Base-by-base conservation (phyloP, 129 eudicot genomes). In the Escallonia herrerae region DNA sequence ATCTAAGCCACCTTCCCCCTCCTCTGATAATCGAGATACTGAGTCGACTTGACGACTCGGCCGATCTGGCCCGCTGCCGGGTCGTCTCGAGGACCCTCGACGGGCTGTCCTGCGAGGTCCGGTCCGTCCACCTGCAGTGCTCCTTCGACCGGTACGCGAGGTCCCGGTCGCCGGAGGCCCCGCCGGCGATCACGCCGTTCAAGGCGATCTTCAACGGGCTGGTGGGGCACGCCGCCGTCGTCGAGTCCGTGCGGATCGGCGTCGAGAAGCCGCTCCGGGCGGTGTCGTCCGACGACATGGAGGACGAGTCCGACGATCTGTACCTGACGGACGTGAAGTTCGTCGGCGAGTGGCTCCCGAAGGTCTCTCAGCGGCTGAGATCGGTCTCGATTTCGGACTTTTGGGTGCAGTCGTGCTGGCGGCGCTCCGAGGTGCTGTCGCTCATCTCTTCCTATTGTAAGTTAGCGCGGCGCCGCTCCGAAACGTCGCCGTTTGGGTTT, bases 351-450 rank as follows among this genome's bases (percentile, higher is more conserved):
- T 86, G 94, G 86, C 8, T 82, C 56, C 66, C 64, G 66, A 43
- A 44, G 64, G 83, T 86, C 37, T 67, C 77, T 5, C 72, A 55
- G 33, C 41, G 69, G 3, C 60, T 80, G 80, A 76, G 15, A 62
- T 74, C 69, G 40, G 33, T 82, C 55, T 72, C 76, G 59, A 59
- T 85, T 48, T 85, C 85, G 11, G 83, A 79, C 79, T 85, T 73
- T 60, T 76, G 82, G 91, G 58, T 82, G 63, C 84, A 79, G 74
- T 68, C 85, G 39, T 76, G 81, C 51, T 79, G 87, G 82, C 70
- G 81, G 60, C 68, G 75, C 13, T 76, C 85, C 5, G 53, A 56
- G 58, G 65, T 81, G 7, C 68, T 85, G 33, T 33, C 81, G 2
- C 64, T 81, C 41, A 22, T 85, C 70, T 81, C 87, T 62, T 50